Evolutionary conservation across 2,329 filamentous ascomycete species (phyloP), one percentile per base, ranked within the genome.

Genomic region (Zymoseptoria brevis): DNA sequence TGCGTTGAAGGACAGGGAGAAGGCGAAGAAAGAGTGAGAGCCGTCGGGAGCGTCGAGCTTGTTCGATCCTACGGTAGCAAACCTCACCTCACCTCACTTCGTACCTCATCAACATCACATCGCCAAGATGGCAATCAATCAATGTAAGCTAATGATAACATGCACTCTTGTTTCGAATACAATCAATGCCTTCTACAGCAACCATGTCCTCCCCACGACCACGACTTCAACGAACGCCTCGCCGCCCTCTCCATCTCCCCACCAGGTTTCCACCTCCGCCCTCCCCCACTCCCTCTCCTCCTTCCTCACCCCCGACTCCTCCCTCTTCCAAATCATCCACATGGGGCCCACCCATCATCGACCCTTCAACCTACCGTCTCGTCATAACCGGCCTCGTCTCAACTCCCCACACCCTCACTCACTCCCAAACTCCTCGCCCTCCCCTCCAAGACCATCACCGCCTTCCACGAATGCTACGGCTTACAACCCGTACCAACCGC

Each of bases 381-480:
- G 60, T 69, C 0, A 57, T 74, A 16, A 67, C 71, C 54, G 73
- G 73, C 3, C 62, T 73, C 2, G 71, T 75, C 1, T 50, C 66
- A 8, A 54, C 57, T 1, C 70, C 71, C 0, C 70, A 71, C 56
- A 57, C 64, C 4, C 54, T 74, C 4, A 68, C 63, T 9, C 66
- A 72, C 7, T n/a, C 56, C 0, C 62, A 70, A 70, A 51, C 58
- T 75, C 8, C 63, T 62, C 26, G 41, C 57, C 3, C 59, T 75
- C 7, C 71, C 71, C 0, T 56, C 56, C 7, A 61, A 57, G 8
- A 66, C 59, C 5, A 56, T 74, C 5, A 72, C 68, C 3, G 62
- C 72, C 3, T 69, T 73, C 51, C 72, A 75, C 54, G 73, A 75
- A 60, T 75, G 73, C 62, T 75, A 71, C 53, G 72, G 72, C 67